Percentiles rank a stretch among this genome's conserved stretches.
Conservation (phyloP, 495 filamentous ascomycete species). For the Penicillium tannophilum region DNA sequence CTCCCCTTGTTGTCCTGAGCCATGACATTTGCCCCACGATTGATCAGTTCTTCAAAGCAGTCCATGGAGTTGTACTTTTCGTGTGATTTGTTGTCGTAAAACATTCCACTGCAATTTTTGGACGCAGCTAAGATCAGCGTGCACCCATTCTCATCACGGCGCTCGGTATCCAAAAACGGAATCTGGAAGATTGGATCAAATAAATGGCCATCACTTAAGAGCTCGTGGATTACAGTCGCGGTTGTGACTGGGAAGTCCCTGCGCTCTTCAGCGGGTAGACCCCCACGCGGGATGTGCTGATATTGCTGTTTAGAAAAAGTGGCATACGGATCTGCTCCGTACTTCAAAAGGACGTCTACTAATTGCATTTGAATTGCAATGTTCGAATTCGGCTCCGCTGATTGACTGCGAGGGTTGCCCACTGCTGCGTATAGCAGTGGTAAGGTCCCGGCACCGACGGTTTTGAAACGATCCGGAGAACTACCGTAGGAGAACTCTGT, state of each 20-base stretch:
- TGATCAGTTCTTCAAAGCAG: conserved; percentile 6
- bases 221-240: conserved; percentile 19
- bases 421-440: conserved; percentile 3
- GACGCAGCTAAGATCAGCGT: conserved; percentile 20
- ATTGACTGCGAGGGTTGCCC: too few species aligned
- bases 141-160: conserved; percentile 16
- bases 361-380: conserved; percentile 1
- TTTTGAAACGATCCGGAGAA: neutral
- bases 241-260: neutral
- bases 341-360: conserved; percentile 10
- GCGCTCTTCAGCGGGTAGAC: neutral
- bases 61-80: neutral
- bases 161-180: conserved; percentile 16
- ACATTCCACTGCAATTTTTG: neutral
- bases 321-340: conserved; percentile 21
- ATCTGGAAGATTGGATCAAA: conserved; percentile 20
- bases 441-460: neutral
- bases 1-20: conserved; percentile 18
- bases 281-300: neutral
- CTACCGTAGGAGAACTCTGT: neutral
- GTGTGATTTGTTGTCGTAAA: neutral
- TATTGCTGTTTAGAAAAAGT: conserved; percentile 5
- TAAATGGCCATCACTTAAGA: conserved; percentile 4
- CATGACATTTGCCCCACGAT: conserved; percentile 14
- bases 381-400: neutral